phyloP scores from a whole-genome alignment of 805 yeast species.

The Myxozyma geophila region DNA sequence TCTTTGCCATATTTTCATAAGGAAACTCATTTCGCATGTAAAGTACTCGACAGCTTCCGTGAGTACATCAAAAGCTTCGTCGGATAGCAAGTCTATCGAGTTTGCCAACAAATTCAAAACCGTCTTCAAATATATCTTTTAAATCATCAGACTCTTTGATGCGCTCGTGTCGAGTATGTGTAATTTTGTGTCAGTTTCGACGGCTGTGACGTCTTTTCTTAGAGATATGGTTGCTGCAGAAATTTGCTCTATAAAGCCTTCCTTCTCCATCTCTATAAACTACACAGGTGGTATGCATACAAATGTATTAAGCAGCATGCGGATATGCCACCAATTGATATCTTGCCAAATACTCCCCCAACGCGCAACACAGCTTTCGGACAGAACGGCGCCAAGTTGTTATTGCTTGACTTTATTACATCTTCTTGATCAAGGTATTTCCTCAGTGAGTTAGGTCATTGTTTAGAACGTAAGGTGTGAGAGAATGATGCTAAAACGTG shows the following conservation, averaged over 20 bases:
- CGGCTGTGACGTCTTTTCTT: background rate
- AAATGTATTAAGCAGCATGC: background rate
- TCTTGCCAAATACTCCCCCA: too few species aligned
- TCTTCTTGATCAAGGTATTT: too few species aligned
- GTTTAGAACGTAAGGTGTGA: too few species aligned
- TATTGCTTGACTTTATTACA: too few species aligned
- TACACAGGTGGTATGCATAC: too few species aligned
- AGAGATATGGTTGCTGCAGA: background rate
- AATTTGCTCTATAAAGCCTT: background rate
- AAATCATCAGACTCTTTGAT: constrained; percentile 18
- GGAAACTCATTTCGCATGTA: constrained; percentile 53
- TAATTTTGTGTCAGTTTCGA: background rate
- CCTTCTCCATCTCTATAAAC: background rate
- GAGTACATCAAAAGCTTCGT: constrained; percentile 48
- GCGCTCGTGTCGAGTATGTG: too few species aligned
- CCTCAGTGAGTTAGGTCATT: too few species aligned
- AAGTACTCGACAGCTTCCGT: constrained; percentile 48
- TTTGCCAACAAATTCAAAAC: constrained; percentile 20
- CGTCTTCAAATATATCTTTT: constrained; percentile 18
- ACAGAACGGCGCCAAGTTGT: too few species aligned
- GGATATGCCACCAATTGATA: too few species aligned
- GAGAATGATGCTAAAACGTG: too few species aligned
- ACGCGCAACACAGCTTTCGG: too few species aligned
- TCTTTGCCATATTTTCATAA: constrained; percentile 45
- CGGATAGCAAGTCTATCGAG: constrained; percentile 1